Percentiles rank a stretch among this genome's conserved stretches.
phyloP scores from a whole-genome alignment of 208 protist species.

The Leishmania martiniquensis region DNA sequence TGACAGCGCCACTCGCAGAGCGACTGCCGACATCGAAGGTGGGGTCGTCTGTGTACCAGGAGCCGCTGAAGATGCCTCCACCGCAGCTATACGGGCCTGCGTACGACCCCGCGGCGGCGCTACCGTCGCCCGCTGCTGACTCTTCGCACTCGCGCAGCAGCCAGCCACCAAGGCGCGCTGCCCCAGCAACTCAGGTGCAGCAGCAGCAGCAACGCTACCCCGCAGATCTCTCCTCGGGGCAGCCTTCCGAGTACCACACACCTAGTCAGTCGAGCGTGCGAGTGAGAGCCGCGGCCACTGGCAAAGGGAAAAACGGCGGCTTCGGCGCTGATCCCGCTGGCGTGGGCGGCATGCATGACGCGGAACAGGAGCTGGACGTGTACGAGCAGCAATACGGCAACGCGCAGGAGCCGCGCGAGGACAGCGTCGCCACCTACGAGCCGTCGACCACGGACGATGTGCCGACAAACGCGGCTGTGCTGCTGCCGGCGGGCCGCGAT shows the following conservation, averaged over 20 bases:
- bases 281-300: neutral
- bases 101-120: neutral
- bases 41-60: conserved; percentile 8
- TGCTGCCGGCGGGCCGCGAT: conserved; percentile 25
- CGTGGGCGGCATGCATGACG: neutral
- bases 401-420: conserved; percentile 17
- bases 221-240: neutral
- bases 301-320: neutral
- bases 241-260: neutral
- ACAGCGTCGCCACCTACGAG: conserved; percentile 19
- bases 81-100: conserved; percentile 16
- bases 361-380: neutral
- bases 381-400: conserved; percentile 7
- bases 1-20: neutral
- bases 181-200: neutral
- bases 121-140: neutral
- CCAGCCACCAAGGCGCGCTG: neutral
- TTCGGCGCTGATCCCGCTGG: conserved; percentile 7
- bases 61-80: conserved; percentile 12
- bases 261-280: neutral
- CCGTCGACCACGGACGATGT: conserved; percentile 15
- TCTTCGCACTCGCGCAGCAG: neutral
- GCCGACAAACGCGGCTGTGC: conserved; percentile 13
- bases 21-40: neutral
- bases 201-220: neutral